Percentiles rank a stretch among this genome's conserved stretches.
Conservation (phyloP, 2,329 filamentous ascomycete genomes). For the Calycina herbarum region DNA sequence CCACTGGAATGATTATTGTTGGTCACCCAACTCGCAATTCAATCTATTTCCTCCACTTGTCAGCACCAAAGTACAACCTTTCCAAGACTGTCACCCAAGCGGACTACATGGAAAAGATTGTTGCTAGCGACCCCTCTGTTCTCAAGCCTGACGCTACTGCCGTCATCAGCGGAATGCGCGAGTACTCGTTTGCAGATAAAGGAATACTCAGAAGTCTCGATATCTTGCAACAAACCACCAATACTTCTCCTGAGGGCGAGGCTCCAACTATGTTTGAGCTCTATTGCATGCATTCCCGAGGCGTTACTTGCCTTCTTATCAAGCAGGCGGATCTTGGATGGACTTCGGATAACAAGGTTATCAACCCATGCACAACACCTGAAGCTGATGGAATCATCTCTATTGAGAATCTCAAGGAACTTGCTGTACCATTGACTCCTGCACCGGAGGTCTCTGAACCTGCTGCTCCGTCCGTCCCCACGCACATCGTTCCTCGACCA, state of each 20-base stretch:
- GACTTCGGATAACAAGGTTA: conserved; percentile 85
- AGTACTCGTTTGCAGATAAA: conserved; percentile 87
- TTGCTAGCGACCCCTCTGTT: conserved; percentile 68
- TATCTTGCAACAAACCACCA: conserved; percentile 73
- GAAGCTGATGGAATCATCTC: conserved; percentile 71
- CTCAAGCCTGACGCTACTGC: conserved; percentile 91
- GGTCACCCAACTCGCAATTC: conserved; percentile 97
- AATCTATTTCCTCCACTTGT: conserved; percentile 94
- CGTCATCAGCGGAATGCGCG: conserved; percentile 93
- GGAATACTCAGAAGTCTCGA: conserved; percentile 88
- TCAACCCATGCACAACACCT: conserved; percentile 71
- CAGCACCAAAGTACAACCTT: conserved; percentile 88
- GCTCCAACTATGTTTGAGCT: conserved; percentile 86
- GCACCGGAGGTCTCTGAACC: conserved; percentile 19
- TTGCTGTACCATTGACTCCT: conserved; percentile 28
- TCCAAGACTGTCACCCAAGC: conserved; percentile 79
- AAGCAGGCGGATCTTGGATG: conserved; percentile 89
- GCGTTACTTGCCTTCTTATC: conserved; percentile 85
- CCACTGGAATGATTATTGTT: conserved; percentile 89
- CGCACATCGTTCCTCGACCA: conserved; percentile 32
- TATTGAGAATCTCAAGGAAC: conserved; percentile 62
- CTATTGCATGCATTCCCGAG: conserved; percentile 96
- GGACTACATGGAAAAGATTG: conserved; percentile 78
- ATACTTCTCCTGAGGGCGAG: conserved; percentile 57
- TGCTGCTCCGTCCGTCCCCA: conserved; percentile 26